Evolutionary conservation across 2,329 filamentous ascomycete species (phyloP), one percentile per base, ranked within the genome.

Genomic region (Tolypocladium guangdongense): DNA sequence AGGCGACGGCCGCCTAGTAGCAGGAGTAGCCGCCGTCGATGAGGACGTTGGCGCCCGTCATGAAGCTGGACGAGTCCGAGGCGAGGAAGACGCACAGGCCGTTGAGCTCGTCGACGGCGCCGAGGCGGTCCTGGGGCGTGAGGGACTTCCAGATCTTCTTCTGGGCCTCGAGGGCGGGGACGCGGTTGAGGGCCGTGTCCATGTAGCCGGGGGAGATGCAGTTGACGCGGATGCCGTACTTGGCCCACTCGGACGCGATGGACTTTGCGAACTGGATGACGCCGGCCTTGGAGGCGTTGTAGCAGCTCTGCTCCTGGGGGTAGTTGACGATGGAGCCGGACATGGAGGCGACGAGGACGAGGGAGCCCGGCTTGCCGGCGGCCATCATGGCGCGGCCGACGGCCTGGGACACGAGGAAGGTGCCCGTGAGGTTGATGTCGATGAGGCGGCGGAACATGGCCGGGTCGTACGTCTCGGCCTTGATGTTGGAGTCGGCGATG

Each of bases 181-280:
- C 86, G 56, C 84, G 83, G 80, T 90, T 91, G 57, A 90, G 76
- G 6, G 84, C 86, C 6, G 88, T 93, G 74, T 91, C 87, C 84
- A 92, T 91, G 75, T 92, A 92, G 33, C 88, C 88, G 22, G 88
- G 88, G 7, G 84, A 88, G 71, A 92, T 90, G 70, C 82, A 86
- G 78, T 93, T 93, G 64, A 91, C 87, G 38, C 88, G 84, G 65
- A 92, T 90, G 62, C 79, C 78, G 71, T 89, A 79, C 72, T 88
- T 86, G 63, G 88, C 86, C 88, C 88, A 92, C 73, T 93, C 88
- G 53, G 87, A 87, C 45, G 87, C 88, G 27, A 93, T 81, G 4
- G 86, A 90, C 75, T 88, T 89, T 70, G 82, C 86, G 52, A 91
- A 79, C 71, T 88, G 84, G 59, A 89, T 80, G 38, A 90, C 86